Conservation (phyloP, 371 early-diverging fungal genomes). For the Gilbertella persicaria region DNA sequence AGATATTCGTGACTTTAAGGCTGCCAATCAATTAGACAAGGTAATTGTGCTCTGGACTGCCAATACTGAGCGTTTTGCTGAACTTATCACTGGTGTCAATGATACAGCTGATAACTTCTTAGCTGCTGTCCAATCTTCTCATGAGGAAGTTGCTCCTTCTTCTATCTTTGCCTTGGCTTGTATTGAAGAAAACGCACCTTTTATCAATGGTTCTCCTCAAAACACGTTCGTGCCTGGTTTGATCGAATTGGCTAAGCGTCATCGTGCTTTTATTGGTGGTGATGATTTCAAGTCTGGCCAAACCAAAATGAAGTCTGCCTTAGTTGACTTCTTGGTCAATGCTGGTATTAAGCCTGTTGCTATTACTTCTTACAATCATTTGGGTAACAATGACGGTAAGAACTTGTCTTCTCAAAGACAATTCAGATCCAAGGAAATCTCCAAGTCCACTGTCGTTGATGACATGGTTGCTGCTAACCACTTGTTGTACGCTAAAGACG, state of each 20-base stretch:
- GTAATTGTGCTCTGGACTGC: constrained; percentile 98
- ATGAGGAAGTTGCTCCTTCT: constrained; percentile 93
- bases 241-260: constrained; percentile 84
- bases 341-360: constrained; percentile 98
- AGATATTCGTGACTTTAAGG: constrained; percentile 95
- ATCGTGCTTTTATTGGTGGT: constrained; percentile 91
- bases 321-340: constrained; percentile 96
- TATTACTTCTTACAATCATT: constrained; percentile 97
- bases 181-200: constrained; percentile 91
- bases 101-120: constrained; percentile 94
- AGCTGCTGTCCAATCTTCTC: constrained; percentile 74
- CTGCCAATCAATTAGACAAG: constrained; percentile 81
- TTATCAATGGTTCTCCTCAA: constrained; percentile 98
- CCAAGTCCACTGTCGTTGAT: constrained; percentile 96
- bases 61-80: constrained; percentile 93
- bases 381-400: constrained; percentile 98
- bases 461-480: constrained; percentile 96
- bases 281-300: constrained; percentile 99
- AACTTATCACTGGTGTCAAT: constrained; percentile 87
- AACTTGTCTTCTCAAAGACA: constrained; percentile 96
- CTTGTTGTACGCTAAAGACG: constrained; percentile 82
- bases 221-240: constrained; percentile 97
- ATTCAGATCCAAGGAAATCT: constrained; percentile 98
- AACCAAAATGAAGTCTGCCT: constrained; percentile 97
- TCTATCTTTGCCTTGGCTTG: constrained; percentile 95